A percentile compares a stretch with the other conserved stretches of the same genome.
Evolutionary conservation across 2,329 filamentous ascomycete species (phyloP).

Genomic region (Geosmithia morbida): DNA sequence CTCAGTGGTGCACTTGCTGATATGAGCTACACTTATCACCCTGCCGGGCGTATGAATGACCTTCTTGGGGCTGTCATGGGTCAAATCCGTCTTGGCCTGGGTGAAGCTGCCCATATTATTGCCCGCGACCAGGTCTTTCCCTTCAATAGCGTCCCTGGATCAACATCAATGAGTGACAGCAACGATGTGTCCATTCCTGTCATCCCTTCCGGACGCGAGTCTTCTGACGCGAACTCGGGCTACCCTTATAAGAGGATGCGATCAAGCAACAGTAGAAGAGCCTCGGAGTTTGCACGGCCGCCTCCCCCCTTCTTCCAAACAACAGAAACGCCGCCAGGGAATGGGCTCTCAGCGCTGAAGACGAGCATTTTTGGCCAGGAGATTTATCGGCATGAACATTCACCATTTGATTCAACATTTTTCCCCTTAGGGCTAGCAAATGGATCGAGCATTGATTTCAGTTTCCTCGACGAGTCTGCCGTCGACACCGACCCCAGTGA

Average conservation of each 20-base stretch:
- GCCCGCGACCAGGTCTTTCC: conserved; percentile 4
- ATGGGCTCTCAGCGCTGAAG: conserved; percentile 7
- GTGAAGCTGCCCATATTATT: conserved; percentile 6
- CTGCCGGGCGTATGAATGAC: conserved; percentile 36
- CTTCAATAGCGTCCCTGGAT: conserved; percentile 1
- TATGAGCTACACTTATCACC: conserved; percentile 37
- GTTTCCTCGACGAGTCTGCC: conserved; percentile 12
- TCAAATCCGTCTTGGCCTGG: conserved; percentile 24
- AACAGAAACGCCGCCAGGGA: conserved; percentile 5
- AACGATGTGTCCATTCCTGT: conserved; percentile 9
- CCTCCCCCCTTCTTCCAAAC: conserved; percentile 12
- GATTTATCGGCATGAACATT: conserved; percentile 5
- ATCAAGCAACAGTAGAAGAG: conserved; percentile 10
- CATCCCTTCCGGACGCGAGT: conserved; percentile 16
- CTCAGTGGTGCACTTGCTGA: conserved; percentile 34
- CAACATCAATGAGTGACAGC: conserved; percentile 4
- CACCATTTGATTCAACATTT: conserved; percentile 10
- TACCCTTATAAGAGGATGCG: conserved; percentile 15
- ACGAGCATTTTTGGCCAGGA: conserved; percentile 2
- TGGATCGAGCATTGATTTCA: conserved; percentile 11
- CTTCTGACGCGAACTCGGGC: conserved; percentile 8
- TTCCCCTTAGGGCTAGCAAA: conserved; percentile 9
- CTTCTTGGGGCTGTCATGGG: conserved; percentile 36
- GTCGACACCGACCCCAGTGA: conserved; percentile 12
- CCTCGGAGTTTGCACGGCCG: conserved; percentile 15